Percentiles rank a stretch among this genome's conserved stretches.
Conservation (phyloP, 164 flowering plant species). For the Buxus sempervirens region DNA sequence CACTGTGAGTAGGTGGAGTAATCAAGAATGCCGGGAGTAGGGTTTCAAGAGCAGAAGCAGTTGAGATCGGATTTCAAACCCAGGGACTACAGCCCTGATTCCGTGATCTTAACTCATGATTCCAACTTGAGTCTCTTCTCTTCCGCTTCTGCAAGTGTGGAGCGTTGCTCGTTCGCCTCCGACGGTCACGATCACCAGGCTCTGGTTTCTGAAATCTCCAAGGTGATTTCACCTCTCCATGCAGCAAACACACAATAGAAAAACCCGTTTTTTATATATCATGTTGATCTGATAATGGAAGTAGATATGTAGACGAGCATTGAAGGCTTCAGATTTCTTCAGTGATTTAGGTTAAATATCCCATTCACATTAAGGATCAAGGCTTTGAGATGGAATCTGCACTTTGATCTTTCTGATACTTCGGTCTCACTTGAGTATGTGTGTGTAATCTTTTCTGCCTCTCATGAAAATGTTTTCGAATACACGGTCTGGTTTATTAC, state of each 20-base stretch:
- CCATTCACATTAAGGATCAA: not conserved
- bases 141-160: slow-evolving; percentile 71
- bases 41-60: slow-evolving; percentile 30
- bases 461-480: no score
- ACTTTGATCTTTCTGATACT: no score
- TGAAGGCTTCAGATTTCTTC: no score
- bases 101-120: slow-evolving; percentile 58
- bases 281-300: no score
- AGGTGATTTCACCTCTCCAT: slow-evolving; percentile 24
- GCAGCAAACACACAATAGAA: no score
- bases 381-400: no score
- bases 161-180: slow-evolving; percentile 75
- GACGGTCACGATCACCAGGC: slow-evolving; percentile 63
- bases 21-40: slow-evolving; percentile 47
- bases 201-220: slow-evolving; percentile 46
- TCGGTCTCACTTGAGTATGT: no score
- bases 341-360: no score
- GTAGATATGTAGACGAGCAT: no score
- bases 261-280: no score
- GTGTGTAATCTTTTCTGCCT: no score
- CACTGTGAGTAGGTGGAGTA: slow-evolving; percentile 3
- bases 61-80: slow-evolving; percentile 21
- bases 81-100: slow-evolving; percentile 74
- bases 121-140: slow-evolving; percentile 67
- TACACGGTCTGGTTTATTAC: no score